Evolutionary conservation across 441 rosid species (phyloP), one percentile per base, ranked within the genome.

Genomic region (Hura crepitans): DNA sequence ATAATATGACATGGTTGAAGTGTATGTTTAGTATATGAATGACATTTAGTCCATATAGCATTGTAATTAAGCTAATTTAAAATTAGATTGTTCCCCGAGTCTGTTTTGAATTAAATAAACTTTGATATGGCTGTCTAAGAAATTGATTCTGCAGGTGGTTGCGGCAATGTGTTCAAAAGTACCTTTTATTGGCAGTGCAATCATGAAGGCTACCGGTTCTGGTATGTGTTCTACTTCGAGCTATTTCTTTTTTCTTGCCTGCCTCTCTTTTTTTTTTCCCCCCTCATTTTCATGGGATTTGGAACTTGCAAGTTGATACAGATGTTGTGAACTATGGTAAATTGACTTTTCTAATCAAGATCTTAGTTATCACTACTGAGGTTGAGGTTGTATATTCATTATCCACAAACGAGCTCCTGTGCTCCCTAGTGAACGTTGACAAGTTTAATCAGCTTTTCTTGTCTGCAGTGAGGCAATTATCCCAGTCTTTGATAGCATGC

Each of bases 141-240:
- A 27, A 43, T 42, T 65, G 67, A 13, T 11, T 50, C 37, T 75
- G 86, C 88, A 94, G 98, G 91, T 91, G 79, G 83, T 94, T 56
- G 93, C 96, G 75, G 88, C 93, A 66, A 94, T 94, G 96, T 94
- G 97, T 79, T 87, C 95, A 59, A 91, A 91, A 78, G 96, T 90
- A 69, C 96, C 98, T 73, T 77, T 87, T 43, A 86, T 94, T 67
- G 84, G 96, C 74, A 85, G 84, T 67, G 96, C 98, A 58, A 87
- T 94, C 61, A 85, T 87, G 83, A 89, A 86, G 81, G 93, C 96
- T 50, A 86, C 92, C 4, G 84, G 78, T 65, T 83, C 85, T 75
- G 96, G 98, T 94, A 81, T 50, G 85, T 66, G 15, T 73, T 62
- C 3, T 69, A 50, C 54, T n/a, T 43, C 73, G 68, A 71, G 55